phyloP scores from a whole-genome alignment of 2,329 filamentous ascomycete genomes.

The Neonectria punicea region DNA sequence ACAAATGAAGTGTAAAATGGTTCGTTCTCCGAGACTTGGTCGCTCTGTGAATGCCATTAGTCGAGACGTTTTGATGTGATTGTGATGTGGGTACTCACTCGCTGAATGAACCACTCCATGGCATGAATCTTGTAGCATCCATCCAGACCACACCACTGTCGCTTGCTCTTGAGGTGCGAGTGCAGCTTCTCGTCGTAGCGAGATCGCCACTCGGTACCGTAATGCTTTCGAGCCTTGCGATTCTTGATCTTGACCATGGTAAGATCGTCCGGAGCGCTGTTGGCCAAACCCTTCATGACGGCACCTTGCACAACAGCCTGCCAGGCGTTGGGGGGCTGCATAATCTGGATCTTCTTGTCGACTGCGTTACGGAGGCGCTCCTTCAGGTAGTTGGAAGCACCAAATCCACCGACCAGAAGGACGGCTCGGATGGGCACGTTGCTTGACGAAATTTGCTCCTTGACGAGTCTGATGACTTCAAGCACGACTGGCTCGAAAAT shows the following conservation, averaged over 20 bases:
- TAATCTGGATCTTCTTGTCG: slow-evolving; percentile 49
- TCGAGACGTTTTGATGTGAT: neutral
- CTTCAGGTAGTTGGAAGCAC: slow-evolving; percentile 57
- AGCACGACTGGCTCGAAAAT: slow-evolving; percentile 58
- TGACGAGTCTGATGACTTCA: slow-evolving; percentile 55
- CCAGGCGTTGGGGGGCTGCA: slow-evolving; percentile 60
- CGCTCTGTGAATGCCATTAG: slow-evolving; percentile 42
- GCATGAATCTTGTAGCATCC: slow-evolving; percentile 51
- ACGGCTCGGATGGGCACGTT: slow-evolving; percentile 53
- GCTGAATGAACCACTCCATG: slow-evolving; percentile 58
- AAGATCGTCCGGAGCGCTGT: slow-evolving; percentile 47
- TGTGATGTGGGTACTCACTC: slow-evolving; percentile 38
- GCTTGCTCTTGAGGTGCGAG: slow-evolving; percentile 44
- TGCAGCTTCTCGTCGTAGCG: slow-evolving; percentile 47
- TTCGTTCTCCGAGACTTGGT: slow-evolving; percentile 53
- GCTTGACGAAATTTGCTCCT: slow-evolving; percentile 54
- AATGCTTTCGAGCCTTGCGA: slow-evolving; percentile 56
- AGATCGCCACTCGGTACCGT: slow-evolving; percentile 51
- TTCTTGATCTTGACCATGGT: slow-evolving; percentile 53
- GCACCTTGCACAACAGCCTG: slow-evolving; percentile 60
- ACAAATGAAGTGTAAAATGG: slow-evolving; percentile 49
- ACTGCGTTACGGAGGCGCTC: slow-evolving; percentile 51
- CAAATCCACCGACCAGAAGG: slow-evolving; percentile 59
- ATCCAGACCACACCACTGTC: slow-evolving; percentile 50
- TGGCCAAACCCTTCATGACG: slow-evolving; percentile 59